phyloP scores from a whole-genome alignment of 164 flowering plant genomes.

The Magnolia changhungtana region DNA sequence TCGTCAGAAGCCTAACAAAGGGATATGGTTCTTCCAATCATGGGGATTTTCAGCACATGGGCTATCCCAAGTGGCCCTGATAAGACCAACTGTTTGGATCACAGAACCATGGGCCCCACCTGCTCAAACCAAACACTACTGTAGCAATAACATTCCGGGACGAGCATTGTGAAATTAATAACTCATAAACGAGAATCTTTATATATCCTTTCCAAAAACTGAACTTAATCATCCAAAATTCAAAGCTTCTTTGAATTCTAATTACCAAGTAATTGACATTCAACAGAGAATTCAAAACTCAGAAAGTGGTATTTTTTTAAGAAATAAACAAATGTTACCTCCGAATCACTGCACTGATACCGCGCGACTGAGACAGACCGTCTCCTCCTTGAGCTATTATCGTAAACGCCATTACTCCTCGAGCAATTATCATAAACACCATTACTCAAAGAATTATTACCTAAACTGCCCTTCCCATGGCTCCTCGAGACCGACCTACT shows the following conservation, averaged over 20 bases:
- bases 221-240: neutral
- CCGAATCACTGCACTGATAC: constrained; percentile 63
- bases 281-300: neutral
- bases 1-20: too few relatives aligned
- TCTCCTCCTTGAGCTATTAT: constrained; percentile 43
- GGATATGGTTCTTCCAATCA: neutral
- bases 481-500: constrained; percentile 77
- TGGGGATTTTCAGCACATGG: neutral
- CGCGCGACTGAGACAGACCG: constrained; percentile 74
- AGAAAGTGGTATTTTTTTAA: too few relatives aligned
- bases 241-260: too few relatives aligned
- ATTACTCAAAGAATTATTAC: constrained; percentile 22
- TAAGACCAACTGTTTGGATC: neutral
- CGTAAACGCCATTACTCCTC: constrained; percentile 27
- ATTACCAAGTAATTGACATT: neutral
- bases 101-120: neutral
- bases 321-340: constrained; percentile 40
- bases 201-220: neutral
- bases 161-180: too few relatives aligned
- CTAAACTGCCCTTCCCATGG: constrained; percentile 19
- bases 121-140: too few relatives aligned
- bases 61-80: neutral
- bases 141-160: too few relatives aligned
- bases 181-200: neutral
- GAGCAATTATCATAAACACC: constrained; percentile 24